Base-by-base conservation (phyloP, 805 yeast genomes). In the Yarrowia deformans region DNA sequence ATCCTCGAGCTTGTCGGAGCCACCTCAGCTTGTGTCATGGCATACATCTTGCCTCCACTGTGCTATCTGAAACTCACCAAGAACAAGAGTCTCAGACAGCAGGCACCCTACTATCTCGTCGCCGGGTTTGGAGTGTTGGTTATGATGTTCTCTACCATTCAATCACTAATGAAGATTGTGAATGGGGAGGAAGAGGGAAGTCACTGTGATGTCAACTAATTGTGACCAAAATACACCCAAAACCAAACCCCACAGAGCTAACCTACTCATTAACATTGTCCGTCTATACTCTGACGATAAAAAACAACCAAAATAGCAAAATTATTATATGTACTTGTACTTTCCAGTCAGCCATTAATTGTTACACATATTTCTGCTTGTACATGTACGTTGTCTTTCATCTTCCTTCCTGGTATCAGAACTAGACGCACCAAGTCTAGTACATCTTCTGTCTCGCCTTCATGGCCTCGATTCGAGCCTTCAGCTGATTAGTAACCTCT, bases 1-100 rank as follows among this genome's bases (percentile, higher is more conserved):
- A 88, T 94, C 37, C 81, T 93, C 49, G 98, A 94, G 75, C 82
- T 93, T 3, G 93, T 92, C 40, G 98, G 98, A 1, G 93, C 97
- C 0, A 90, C 97, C 0, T 90, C 97, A 0, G 98, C 98, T 0
- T 91, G 97, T 19, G 81, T 90, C 46, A 88, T 94, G 89, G 98
- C 98, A 0, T 93, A 91, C 76, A 91, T 93, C 29, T 80, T 93
- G 18, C 98, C 98, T 0, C 97, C 97, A 3, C 77, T 89, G 76
- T 93, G 97, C 74, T 90, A 84, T 74, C 77, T 92, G 71, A 87
- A 88, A 71, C 83, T 93, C 74, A 85, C 92, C 0, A 77, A 80
- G 69, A 80, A 75, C 68, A 79, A 73, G 70, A 86, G 67, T 8
- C 9, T 82, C 73, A 71, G 71, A 56, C 84, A 85, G 69, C 87